Evolutionary conservation across 371 early-diverging fungal species (phyloP).

Genomic region (Smittium culicis): DNA sequence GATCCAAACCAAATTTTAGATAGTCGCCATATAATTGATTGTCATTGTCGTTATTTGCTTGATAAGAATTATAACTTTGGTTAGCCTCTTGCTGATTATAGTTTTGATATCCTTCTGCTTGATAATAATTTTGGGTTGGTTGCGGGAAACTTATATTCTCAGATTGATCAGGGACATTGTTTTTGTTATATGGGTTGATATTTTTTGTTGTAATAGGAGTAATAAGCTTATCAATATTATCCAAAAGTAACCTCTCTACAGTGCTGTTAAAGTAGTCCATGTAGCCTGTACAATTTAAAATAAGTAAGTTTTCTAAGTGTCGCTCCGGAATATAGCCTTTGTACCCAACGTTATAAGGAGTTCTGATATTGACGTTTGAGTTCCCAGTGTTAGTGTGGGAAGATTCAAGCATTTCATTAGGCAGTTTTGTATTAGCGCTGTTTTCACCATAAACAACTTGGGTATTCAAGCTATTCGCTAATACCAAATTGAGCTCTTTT

Average conservation of each 20-base stretch:
- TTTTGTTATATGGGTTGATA: no score
- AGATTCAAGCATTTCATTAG: background rate
- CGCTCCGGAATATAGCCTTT: constrained; percentile 42
- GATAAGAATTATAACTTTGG: background rate
- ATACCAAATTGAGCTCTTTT: background rate
- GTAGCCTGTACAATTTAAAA: constrained; percentile 39
- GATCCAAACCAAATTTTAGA: no score
- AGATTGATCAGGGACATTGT: no score
- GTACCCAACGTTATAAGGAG: constrained; percentile 44
- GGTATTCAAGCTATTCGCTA: background rate
- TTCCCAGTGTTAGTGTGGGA: constrained; percentile 23
- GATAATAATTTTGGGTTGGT: background rate
- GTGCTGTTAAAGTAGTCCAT: constrained; percentile 32
- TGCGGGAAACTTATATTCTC: no score
- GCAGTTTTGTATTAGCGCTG: background rate
- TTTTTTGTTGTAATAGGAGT: no score
- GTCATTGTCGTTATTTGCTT: no score
- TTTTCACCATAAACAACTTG: background rate
- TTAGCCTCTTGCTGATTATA: background rate
- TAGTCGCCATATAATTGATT: no score
- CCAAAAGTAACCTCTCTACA: background rate
- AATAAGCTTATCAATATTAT: background rate
- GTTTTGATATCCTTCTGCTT: background rate
- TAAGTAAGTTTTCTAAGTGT: constrained; percentile 43
- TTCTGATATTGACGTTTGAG: constrained; percentile 26